Evolutionary conservation across 306 rosid genomes (phyloP).

Genomic region (Begonia peltatifolia): DNA sequence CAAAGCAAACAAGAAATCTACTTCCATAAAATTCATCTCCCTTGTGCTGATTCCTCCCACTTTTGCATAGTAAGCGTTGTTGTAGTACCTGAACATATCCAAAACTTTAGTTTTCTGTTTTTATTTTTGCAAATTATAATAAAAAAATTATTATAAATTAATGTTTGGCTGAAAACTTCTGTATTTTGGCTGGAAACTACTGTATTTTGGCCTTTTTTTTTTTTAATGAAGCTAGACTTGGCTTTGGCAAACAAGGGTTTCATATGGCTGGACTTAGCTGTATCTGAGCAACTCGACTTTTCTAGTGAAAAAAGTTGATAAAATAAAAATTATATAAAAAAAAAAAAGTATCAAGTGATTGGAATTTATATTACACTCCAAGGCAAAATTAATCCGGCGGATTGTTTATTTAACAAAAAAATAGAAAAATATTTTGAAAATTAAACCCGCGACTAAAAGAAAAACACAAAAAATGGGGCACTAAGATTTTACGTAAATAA

Average conservation of each 20-base stretch:
- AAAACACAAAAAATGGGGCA: no score
- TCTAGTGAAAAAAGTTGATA: neutral
- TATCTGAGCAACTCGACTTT: neutral
- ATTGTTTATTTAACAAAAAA: no score
- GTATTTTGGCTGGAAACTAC: neutral
- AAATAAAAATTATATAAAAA: no score
- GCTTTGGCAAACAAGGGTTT: neutral
- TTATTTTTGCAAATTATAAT: neutral
- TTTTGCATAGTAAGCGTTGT: conserved; percentile 95
- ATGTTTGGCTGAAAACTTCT: no score
- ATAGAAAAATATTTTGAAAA: no score
- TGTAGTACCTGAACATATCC: conserved; percentile 53
- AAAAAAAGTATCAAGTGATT: no score
- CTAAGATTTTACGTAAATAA: no score
- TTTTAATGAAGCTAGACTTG: conserved; percentile 4
- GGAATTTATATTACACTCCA: no score
- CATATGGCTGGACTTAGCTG: conserved; percentile 18
- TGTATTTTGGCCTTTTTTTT: neutral
- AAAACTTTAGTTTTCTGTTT: neutral
- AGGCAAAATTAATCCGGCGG: no score
- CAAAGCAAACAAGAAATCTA: conserved; percentile 85
- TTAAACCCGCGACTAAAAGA: no score
- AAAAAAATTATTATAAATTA: neutral
- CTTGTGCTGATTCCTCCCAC: conserved; percentile 87
- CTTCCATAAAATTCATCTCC: conserved; percentile 89